Evolutionary conservation across 169 alveolate genomes (phyloP), one percentile per base, ranked within the genome.

Genomic region (Cryptosporidium ubiquitum): DNA sequence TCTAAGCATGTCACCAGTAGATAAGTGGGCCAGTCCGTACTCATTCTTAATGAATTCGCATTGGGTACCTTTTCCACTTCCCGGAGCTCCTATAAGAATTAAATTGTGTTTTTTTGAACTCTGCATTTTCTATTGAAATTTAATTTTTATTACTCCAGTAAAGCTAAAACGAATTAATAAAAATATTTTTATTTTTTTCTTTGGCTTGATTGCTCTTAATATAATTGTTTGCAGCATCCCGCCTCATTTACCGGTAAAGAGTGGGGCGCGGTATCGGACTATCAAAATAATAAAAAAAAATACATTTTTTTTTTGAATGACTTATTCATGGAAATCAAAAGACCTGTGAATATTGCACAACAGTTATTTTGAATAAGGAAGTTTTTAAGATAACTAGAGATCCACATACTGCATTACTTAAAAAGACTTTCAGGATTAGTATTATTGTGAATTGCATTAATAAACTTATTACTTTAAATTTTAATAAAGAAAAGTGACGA

Each of bases 1-100:
- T 68, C 98, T 91, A 55, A 96, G 94, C 91, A 96, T 92, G 91
- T 96, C 99, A 23, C 98, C 98, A 33, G 99, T 96, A 10, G 98
- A 95, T 31, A 96, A 84, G 85, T 94, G 95, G 71, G 96, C 94
- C 85, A 94, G 89, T 69, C 96, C 93, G 37, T 89, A 91, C 51
- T 91, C 93, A 35, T 94, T 93, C 71, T 86, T 71, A 60, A 95
- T 70, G 47, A 91, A 91, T 39, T 95, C 95, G 51, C 97, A 94
- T 85, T 94, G 96, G 20, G 97, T 95, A 42, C 97, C 97, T 73
- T 95, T 95, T 35, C 97, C 97, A 29, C 96, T 92, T 52, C 96
- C 97, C 18, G 97, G 96, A 10, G 96, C 94, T 79, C 97, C 97
- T 20, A 93, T 89, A 7, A 93, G 68, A 66, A 94, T 84, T 33